Evolutionary conservation across 495 filamentous ascomycete species (phyloP).

Genomic region (Chaetomium fimeti): DNA sequence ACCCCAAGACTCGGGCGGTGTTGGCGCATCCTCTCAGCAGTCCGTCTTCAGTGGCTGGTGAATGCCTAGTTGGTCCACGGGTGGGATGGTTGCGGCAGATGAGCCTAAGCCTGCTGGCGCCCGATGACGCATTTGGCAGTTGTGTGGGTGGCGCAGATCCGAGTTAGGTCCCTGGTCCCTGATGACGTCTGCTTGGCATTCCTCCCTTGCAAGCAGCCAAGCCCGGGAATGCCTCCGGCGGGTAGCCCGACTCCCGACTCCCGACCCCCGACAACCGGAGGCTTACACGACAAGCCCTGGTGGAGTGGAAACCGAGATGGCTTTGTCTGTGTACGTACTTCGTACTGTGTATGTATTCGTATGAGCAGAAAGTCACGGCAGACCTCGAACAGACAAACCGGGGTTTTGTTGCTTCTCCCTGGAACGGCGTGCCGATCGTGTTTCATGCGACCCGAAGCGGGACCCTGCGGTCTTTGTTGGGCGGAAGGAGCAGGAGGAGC

Average conservation of each 20-base stretch:
- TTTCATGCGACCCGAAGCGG: neutral
- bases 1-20: slow-evolving; percentile 10
- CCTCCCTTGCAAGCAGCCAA: neutral
- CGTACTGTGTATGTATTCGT: too few species aligned
- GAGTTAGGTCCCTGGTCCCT: neutral
- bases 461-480: neutral
- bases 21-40: neutral
- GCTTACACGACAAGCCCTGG: too few species aligned
- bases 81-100: neutral
- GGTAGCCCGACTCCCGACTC: too few species aligned
- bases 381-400: neutral
- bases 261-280: too few species aligned
- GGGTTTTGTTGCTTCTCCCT: neutral
- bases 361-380: too few species aligned
- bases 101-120: slow-evolving; percentile 13
- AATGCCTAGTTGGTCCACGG: neutral
- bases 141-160: slow-evolving; percentile 19
- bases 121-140: slow-evolving; percentile 20
- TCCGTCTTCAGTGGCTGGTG: neutral
- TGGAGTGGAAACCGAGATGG: too few species aligned
- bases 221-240: neutral
- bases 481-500: neutral
- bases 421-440: neutral
- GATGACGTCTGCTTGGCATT: slow-evolving; percentile 24
- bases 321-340: too few species aligned